Conservation (phyloP, 768 basidiomycete genomes). For the Macrolepiota albuminosa region DNA sequence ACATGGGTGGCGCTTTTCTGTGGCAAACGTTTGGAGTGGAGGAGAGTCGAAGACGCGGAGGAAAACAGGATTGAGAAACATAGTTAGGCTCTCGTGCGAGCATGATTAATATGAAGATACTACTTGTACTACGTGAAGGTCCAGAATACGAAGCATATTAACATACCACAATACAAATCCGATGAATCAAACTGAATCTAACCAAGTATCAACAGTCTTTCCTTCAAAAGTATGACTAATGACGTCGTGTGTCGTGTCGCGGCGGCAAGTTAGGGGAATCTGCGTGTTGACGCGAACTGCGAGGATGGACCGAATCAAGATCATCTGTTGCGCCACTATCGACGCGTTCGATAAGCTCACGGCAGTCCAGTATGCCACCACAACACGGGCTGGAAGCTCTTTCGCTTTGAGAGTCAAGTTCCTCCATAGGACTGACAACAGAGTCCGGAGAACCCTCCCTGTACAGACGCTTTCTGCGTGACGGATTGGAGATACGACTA, state of each 20-base stretch:
- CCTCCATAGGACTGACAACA: slow-evolving; percentile 7
- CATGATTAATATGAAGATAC: background rate
- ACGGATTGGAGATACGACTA: slow-evolving; percentile 3
- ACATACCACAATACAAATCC: background rate
- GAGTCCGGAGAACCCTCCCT: slow-evolving; percentile 26
- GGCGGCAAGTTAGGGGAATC: slow-evolving; percentile 4
- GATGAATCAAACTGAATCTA: background rate
- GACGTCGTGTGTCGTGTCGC: slow-evolving; percentile 4
- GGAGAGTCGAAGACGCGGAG: background rate
- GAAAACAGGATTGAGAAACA: background rate
- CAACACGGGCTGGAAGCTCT: slow-evolving; percentile 35
- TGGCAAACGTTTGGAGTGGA: slow-evolving; percentile 37
- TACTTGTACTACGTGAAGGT: slow-evolving; percentile 1
- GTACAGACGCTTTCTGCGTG: slow-evolving; percentile 28
- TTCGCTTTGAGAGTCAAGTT: slow-evolving; percentile 8
- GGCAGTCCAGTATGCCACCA: slow-evolving; percentile 47
- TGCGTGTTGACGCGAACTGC: slow-evolving; percentile 1
- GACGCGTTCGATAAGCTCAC: slow-evolving; percentile 30
- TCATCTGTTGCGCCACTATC: slow-evolving; percentile 12
- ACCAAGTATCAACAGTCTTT: background rate
- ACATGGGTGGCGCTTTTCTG: slow-evolving; percentile 60
- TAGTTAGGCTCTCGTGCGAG: background rate
- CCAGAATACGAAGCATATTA: background rate
- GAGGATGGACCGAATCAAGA: background rate
- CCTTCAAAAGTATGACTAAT: background rate